phyloP scores from a whole-genome alignment of 208 protist species.

The Trypanosomatidae sp. region DNA sequence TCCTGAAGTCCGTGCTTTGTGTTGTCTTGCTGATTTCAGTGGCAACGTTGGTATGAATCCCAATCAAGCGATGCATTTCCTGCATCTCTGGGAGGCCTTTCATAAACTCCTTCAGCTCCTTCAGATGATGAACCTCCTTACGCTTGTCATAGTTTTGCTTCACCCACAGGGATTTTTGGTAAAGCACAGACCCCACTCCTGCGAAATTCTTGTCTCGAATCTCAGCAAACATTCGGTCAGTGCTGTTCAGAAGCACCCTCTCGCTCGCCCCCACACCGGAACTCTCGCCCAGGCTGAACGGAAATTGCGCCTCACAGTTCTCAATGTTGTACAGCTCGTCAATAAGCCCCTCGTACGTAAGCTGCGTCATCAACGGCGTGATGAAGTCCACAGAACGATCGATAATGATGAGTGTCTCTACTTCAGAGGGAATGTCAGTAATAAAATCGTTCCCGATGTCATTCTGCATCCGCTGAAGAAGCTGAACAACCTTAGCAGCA shows the following conservation, averaged over 20 bases:
- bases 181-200: slow-evolving; percentile 67
- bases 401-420: slow-evolving; percentile 78
- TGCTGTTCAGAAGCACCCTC: slow-evolving; percentile 40
- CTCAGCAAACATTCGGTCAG: slow-evolving; percentile 77
- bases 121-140: slow-evolving; percentile 83
- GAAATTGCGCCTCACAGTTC: slow-evolving; percentile 52
- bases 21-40: slow-evolving; percentile 77
- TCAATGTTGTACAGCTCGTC: slow-evolving; percentile 84
- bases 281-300: slow-evolving; percentile 68
- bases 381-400: slow-evolving; percentile 82
- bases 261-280: slow-evolving; percentile 26
- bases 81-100: slow-evolving; percentile 84
- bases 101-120: slow-evolving; percentile 90
- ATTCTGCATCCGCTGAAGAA: slow-evolving; percentile 69
- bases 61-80: slow-evolving; percentile 77
- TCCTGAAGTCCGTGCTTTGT: slow-evolving; percentile 62
- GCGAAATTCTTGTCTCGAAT: slow-evolving; percentile 83
- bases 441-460: slow-evolving; percentile 70
- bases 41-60: slow-evolving; percentile 79
- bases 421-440: slow-evolving; percentile 36
- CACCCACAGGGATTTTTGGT: slow-evolving; percentile 83
- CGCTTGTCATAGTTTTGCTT: slow-evolving; percentile 88
- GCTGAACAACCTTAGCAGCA: slow-evolving; percentile 59
- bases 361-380: slow-evolving; percentile 85
- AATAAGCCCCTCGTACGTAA: slow-evolving; percentile 91